Evolutionary conservation across 2,329 filamentous ascomycete genomes (phyloP), one percentile per base, ranked within the genome.

Genomic region (Ceratocystis eucalypticola): DNA sequence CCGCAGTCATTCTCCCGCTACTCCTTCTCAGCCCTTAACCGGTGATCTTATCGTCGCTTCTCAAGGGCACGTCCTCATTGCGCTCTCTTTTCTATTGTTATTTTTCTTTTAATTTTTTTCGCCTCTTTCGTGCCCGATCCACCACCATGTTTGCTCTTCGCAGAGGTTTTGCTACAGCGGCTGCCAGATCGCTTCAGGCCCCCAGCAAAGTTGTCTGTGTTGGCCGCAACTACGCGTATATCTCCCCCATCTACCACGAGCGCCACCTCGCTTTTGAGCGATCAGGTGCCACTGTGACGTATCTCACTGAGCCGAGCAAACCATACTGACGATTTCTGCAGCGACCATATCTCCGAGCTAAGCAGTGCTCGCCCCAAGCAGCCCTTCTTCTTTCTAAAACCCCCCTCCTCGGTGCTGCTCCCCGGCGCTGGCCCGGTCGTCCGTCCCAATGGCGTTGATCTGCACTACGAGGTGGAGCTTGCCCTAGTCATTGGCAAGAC

Each of bases 321-420:
- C 45, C 17, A 33, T 12, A 12, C 45, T 28, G 7, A 61, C 46
- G 2, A 8, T 25, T 22, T 37, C 25, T 44, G 46, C 72, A 94
- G 90, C 72, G 94, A 96, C 76, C 94, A 99, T 78, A 88, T 97
- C 74, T 84, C 88, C 70, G 94, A 99, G 80, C 84, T 99, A 71
- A 91, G 91, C 77, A 96, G 88, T 76, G 81, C 82, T 68, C 85
- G 86, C 70, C 94, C 94, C 63, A 95, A 94, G 76, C 91, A 96
- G 77, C 94, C 94, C 30, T 97, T 99, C 79, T 99, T 96, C 86
- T 99, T 99, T 82, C 84, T 97, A 71, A 99, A 99, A 82, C 94
- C 94, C 1, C 79, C 92, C 0, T 90, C 88, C 50, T 89, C 91
- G 2, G 89, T 99, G 71, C 83, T 97, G 3, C 81, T 88, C 25